Evolutionary conservation across 1,284 basidiomycete genomes (phyloP).

Genomic region (Wallemia ichthyophaga): DNA sequence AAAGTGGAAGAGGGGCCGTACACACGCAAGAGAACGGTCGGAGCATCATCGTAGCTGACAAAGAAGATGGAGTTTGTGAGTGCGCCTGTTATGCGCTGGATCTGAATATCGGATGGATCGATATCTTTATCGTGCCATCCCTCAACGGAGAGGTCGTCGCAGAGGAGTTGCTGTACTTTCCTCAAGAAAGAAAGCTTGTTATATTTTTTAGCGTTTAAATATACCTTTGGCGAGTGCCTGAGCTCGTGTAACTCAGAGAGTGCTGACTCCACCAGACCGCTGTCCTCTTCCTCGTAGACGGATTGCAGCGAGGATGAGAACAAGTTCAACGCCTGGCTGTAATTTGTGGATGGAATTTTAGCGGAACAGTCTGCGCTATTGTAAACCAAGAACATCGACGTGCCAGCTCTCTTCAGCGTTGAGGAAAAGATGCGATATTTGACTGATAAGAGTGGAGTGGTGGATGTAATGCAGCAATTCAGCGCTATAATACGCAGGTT

Average conservation of each 20-base stretch:
- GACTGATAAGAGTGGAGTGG: not conserved
- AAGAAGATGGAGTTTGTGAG: slow-evolving; percentile 87
- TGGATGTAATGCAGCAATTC: too few relatives aligned
- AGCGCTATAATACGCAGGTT: too few relatives aligned
- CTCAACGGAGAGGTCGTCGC: slow-evolving; percentile 7
- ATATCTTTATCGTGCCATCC: slow-evolving; percentile 5
- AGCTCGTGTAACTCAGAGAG: too few relatives aligned
- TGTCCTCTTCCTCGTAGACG: not conserved
- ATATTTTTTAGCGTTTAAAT: not conserved
- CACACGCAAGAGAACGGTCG: slow-evolving; percentile 39
- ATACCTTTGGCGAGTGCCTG: not conserved
- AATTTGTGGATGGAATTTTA: not conserved
- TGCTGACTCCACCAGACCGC: not conserved
- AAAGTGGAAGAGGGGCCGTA: slow-evolving; percentile 60
- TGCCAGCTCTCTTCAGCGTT: not conserved
- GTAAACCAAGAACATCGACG: not conserved
- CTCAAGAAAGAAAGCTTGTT: not conserved
- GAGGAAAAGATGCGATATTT: too few relatives aligned
- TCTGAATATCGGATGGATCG: not conserved
- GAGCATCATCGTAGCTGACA: slow-evolving; percentile 25
- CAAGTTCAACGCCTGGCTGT: not conserved
- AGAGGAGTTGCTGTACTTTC: slow-evolving; percentile 7
- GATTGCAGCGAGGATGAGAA: not conserved
- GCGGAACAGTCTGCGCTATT: not conserved
- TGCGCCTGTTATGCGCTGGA: slow-evolving; percentile 25